These are phyloP conservation scores for Aeschynomene evenia DNA, from an alignment of 306 rosid genomes.

Conservation along the genomic window DNA sequence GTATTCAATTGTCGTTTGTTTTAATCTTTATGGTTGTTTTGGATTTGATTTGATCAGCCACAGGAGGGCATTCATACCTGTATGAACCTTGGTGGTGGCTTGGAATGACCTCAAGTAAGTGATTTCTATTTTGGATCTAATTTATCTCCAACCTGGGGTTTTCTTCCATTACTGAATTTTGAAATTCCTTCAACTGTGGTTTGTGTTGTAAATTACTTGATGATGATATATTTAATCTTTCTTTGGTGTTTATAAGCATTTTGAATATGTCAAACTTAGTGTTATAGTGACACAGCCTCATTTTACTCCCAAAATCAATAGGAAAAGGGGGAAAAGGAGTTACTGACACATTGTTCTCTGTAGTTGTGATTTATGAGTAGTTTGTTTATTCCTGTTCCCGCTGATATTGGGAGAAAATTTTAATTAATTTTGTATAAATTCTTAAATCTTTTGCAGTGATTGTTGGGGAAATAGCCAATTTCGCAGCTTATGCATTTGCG, in stretches of 20 bases:
- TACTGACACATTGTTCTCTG: not conserved
- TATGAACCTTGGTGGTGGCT: constrained; percentile 88
- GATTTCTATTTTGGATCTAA: not conserved
- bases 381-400: not conserved
- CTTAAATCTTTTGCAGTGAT: constrained; percentile 56
- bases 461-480: constrained; percentile 89
- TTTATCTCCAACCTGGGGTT: not conserved
- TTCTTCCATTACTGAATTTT: not conserved
- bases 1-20: not conserved
- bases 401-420: not conserved
- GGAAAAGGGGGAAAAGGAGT: not conserved
- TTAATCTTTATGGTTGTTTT: not conserved
- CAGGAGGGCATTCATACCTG: constrained; percentile 79
- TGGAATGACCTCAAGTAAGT: constrained; percentile 90
- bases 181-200: not conserved
- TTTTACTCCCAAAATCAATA: not conserved
- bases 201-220: not conserved
- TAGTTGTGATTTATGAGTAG: not conserved
- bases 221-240: not conserved
- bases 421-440: constrained; percentile 18
- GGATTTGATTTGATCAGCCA: constrained; percentile 45
- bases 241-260: not conserved
- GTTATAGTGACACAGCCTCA: not conserved
- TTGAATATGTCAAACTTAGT: not conserved
- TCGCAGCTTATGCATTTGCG: constrained; percentile 95